phyloP scores from a whole-genome alignment of 768 basidiomycete species.

The Pleurotus giganteus region DNA sequence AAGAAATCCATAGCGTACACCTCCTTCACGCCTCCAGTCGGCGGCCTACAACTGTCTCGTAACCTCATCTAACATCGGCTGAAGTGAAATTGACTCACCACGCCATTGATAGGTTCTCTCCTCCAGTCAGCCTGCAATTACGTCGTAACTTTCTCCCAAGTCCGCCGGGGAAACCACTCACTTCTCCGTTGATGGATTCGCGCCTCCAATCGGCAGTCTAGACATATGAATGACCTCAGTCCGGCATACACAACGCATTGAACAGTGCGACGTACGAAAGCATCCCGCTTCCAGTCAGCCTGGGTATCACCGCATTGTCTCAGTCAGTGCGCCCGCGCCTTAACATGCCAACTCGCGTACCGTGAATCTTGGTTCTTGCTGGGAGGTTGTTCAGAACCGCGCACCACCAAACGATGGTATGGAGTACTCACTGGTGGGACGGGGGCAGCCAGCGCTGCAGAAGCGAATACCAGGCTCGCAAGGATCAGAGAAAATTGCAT shows the following conservation, averaged over 20 bases:
- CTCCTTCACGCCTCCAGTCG: neutral
- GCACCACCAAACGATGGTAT: neutral
- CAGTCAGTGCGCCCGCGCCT: neutral
- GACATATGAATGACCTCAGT: neutral
- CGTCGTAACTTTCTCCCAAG: too few species aligned
- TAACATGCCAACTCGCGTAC: neutral
- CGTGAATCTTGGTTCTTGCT: constrained; percentile 5
- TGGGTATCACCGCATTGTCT: neutral
- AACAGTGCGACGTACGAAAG: neutral
- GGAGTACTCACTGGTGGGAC: neutral
- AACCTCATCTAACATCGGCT: too few species aligned
- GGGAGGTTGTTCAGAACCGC: neutral
- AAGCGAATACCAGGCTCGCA: constrained; percentile 1
- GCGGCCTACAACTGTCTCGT: neutral
- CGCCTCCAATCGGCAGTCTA: constrained; percentile 3
- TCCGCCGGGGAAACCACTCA: too few species aligned
- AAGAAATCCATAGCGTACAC: too few species aligned
- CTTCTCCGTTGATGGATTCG: too few species aligned
- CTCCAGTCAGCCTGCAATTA: neutral
- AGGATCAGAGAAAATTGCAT: constrained; percentile 6
- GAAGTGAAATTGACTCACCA: neutral
- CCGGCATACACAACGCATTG: neutral
- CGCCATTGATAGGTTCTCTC: neutral
- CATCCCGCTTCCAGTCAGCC: constrained; percentile 4
- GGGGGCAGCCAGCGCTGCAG: constrained; percentile 3